Conservation (phyloP, 306 rosid genomes). For the Rosa persica region DNA sequence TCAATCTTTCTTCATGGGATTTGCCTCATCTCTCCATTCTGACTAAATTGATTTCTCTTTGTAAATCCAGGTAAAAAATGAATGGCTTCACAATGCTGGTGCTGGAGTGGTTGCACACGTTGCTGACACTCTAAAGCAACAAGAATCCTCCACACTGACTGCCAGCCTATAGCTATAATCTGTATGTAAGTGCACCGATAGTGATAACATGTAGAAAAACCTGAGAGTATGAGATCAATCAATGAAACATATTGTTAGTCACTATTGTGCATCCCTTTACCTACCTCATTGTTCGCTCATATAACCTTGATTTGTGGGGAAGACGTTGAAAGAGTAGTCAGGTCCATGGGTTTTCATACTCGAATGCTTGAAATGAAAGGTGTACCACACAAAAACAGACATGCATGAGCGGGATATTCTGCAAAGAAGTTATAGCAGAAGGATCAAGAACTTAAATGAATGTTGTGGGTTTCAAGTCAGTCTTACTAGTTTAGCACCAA, state of each 20-base stretch:
- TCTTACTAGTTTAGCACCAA: not conserved
- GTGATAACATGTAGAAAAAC: slow-evolving; percentile 21
- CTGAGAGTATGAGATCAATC: not conserved
- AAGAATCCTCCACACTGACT: slow-evolving; percentile 57
- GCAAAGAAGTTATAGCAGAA: not conserved
- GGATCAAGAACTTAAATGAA: not conserved
- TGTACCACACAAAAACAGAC: not conserved
- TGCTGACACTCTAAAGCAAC: slow-evolving; percentile 77
- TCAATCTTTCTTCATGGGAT: slow-evolving; percentile 7
- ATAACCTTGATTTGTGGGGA: not conserved
- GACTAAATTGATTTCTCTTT: slow-evolving; percentile 9
- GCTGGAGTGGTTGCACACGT: slow-evolving; percentile 88
- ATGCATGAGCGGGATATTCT: not conserved
- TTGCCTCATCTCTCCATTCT: slow-evolving; percentile 22
- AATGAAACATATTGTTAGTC: slow-evolving; percentile 2
- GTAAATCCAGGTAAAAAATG: slow-evolving; percentile 81
- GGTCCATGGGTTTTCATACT: not conserved
- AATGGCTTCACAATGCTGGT: slow-evolving; percentile 92
- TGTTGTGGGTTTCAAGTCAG: not conserved
- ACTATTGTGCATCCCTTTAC: not conserved
- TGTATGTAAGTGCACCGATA: slow-evolving; percentile 25
- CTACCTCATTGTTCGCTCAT: not conserved
- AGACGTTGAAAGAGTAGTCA: not conserved
- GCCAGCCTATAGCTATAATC: slow-evolving; percentile 58
- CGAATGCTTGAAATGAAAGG: not conserved